Conservation (phyloP, 495 filamentous ascomycete species). For the Sporormia fimetaria region DNA sequence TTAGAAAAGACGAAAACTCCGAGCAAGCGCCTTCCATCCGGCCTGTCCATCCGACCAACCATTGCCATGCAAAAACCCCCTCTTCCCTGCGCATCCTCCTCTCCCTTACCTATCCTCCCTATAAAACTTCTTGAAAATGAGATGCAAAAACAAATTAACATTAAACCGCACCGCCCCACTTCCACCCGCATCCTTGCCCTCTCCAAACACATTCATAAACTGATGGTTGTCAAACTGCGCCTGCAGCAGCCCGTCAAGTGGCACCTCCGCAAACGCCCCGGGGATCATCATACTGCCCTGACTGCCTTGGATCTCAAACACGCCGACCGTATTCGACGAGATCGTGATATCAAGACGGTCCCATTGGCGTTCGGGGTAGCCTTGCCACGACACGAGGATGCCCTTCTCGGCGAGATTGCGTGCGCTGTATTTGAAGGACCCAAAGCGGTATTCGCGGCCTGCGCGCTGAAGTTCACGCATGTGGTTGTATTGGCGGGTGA, state of each 20-base stretch:
- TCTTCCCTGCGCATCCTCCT: background rate
- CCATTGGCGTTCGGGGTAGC: slow-evolving; percentile 76
- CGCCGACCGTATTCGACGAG: slow-evolving; percentile 83
- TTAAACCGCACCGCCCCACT: slow-evolving; percentile 65
- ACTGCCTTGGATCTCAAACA: slow-evolving; percentile 87
- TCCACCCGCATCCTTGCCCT: slow-evolving; percentile 21
- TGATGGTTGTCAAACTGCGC: slow-evolving; percentile 94
- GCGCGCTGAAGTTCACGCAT: slow-evolving; percentile 84
- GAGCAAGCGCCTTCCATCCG: too few relatives aligned
- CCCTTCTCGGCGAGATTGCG: slow-evolving; percentile 84
- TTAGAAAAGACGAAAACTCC: too few relatives aligned
- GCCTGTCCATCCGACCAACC: too few relatives aligned
- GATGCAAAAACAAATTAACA: slow-evolving; percentile 88
- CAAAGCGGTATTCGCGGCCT: slow-evolving; percentile 90
- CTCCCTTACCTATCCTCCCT: slow-evolving; percentile 44
- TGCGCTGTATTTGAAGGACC: slow-evolving; percentile 91
- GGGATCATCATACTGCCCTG: slow-evolving; percentile 92
- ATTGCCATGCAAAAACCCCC: too few relatives aligned
- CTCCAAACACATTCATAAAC: slow-evolving; percentile 89
- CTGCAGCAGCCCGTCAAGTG: slow-evolving; percentile 87
- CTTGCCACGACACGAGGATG: slow-evolving; percentile 78
- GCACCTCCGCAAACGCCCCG: slow-evolving; percentile 78
- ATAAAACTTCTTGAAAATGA: slow-evolving; percentile 98
- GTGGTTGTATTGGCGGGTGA: slow-evolving; percentile 98
- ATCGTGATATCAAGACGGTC: slow-evolving; percentile 89